phyloP scores from a whole-genome alignment of 768 basidiomycete genomes.

The Boletus rubroflammeus region DNA sequence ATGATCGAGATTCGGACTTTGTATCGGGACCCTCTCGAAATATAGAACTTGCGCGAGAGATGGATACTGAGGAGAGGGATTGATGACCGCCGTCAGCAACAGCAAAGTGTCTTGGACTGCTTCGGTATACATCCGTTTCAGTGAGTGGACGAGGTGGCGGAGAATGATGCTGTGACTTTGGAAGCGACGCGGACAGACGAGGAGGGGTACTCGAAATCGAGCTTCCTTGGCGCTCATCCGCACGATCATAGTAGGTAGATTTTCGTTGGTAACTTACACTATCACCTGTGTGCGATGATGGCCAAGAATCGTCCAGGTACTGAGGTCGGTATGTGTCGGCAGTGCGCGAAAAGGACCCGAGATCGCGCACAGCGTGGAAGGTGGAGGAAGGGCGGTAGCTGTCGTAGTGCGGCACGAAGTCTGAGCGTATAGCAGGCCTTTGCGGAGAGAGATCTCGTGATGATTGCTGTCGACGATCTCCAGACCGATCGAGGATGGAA shows the following conservation, averaged over 20 bases:
- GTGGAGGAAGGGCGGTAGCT: slow-evolving; percentile 45
- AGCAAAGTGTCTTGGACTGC: slow-evolving; percentile 1
- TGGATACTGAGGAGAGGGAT: slow-evolving; percentile 18
- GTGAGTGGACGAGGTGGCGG: slow-evolving; percentile 19
- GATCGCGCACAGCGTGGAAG: slow-evolving; percentile 38
- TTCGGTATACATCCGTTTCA: slow-evolving; percentile 6
- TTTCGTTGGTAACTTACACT: slow-evolving; percentile 27
- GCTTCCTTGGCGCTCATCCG: slow-evolving; percentile 25
- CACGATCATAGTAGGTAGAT: slow-evolving; percentile 22
- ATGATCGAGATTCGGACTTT: slow-evolving; percentile 41
- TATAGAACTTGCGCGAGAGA: slow-evolving; percentile 28
- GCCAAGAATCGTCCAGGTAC: slow-evolving; percentile 37
- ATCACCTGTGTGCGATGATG: slow-evolving; percentile 28
- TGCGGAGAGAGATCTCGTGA: slow-evolving; percentile 38
- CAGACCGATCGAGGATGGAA: slow-evolving; percentile 32
- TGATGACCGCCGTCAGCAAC: slow-evolving; percentile 12
- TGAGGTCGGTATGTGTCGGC: slow-evolving; percentile 53
- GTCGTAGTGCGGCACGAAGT: slow-evolving; percentile 38
- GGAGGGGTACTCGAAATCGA: slow-evolving; percentile 35
- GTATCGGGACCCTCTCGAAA: slow-evolving; percentile 31
- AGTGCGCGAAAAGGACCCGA: slow-evolving; percentile 34
- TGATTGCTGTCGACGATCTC: slow-evolving; percentile 34
- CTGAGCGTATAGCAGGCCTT: slow-evolving; percentile 30
- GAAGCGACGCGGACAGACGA: slow-evolving; percentile 14
- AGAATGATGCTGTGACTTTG: slow-evolving; percentile 21